Percentiles rank a stretch among this genome's conserved stretches.
phyloP scores from a whole-genome alignment of 495 filamentous ascomycete species.

The Penicillium verhagenii region DNA sequence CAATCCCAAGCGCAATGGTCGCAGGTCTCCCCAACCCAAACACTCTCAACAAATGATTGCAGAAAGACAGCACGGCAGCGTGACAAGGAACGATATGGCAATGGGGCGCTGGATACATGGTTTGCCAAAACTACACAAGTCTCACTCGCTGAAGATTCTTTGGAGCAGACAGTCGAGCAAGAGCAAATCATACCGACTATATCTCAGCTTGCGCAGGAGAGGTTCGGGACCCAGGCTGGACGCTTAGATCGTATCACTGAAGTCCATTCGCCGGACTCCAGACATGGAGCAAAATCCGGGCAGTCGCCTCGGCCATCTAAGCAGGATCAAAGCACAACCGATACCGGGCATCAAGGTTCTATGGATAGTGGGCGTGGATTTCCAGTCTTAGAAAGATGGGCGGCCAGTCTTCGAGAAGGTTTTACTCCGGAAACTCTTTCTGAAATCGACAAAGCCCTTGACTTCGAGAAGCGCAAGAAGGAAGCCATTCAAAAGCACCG shows the following conservation, averaged over 20 bases:
- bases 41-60: neutral
- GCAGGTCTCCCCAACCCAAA: neutral
- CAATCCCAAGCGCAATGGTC: neutral
- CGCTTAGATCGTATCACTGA: neutral
- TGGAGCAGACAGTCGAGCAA: neutral
- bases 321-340: neutral
- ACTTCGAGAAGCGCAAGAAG: constrained; percentile 44
- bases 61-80: constrained; percentile 23
- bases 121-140: constrained; percentile 32
- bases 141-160: constrained; percentile 1
- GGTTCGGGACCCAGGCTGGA: constrained; percentile 17
- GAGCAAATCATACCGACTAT: constrained; percentile 17
- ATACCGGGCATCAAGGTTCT: constrained; percentile 6
- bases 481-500: constrained; percentile 34
- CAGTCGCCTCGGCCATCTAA: neutral
- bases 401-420: constrained; percentile 31
- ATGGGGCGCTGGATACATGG: constrained; percentile 43
- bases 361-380: constrained; percentile 30
- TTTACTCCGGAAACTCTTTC: constrained; percentile 12
- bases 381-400: constrained; percentile 44
- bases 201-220: constrained; percentile 21
- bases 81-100: constrained; percentile 36
- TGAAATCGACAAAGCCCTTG: constrained; percentile 38
- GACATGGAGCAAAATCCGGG: neutral
- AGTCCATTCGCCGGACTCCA: neutral